Evolutionary conservation across 1,284 basidiomycete genomes (phyloP).

Genomic region (Leccinum griseonigrum): DNA sequence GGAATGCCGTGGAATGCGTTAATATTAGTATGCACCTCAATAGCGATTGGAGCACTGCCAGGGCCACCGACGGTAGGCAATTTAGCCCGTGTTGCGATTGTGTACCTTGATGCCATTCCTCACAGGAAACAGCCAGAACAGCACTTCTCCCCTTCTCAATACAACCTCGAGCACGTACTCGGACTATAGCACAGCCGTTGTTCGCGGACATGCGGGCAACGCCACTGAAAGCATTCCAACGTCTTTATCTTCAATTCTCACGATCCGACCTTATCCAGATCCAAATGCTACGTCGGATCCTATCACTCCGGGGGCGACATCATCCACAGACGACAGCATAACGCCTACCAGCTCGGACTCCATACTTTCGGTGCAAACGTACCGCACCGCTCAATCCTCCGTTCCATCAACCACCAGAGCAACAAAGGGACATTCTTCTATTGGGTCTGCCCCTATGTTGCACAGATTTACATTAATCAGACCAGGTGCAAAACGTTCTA

Average conservation of each 20-base stretch:
- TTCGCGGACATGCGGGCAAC: conserved; percentile 46
- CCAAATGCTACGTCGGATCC: conserved; percentile 41
- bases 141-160: conserved; percentile 58
- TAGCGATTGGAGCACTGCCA: conserved; percentile 43
- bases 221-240: conserved; percentile 44
- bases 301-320: conserved; percentile 31
- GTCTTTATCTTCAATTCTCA: conserved; percentile 70
- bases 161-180: conserved; percentile 45
- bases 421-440: conserved; percentile 70
- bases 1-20: conserved; percentile 60
- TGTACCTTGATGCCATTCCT: conserved; percentile 16
- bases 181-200: conserved; percentile 67
- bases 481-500: conserved; percentile 58
- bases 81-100: conserved; percentile 10
- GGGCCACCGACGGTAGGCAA: conserved; percentile 38
- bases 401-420: conserved; percentile 60
- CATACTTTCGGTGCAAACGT: conserved; percentile 61
- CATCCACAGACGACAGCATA: conserved; percentile 29
- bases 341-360: conserved; percentile 38
- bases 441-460: conserved; percentile 53
- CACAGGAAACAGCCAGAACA: conserved; percentile 38
- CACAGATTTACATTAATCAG: conserved; percentile 87
- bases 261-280: conserved; percentile 56
- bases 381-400: conserved; percentile 60
- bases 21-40: conserved; percentile 48